Evolutionary conservation across 2,329 filamentous ascomycete species (phyloP).

Genomic region (Botrytis hyacinthi): DNA sequence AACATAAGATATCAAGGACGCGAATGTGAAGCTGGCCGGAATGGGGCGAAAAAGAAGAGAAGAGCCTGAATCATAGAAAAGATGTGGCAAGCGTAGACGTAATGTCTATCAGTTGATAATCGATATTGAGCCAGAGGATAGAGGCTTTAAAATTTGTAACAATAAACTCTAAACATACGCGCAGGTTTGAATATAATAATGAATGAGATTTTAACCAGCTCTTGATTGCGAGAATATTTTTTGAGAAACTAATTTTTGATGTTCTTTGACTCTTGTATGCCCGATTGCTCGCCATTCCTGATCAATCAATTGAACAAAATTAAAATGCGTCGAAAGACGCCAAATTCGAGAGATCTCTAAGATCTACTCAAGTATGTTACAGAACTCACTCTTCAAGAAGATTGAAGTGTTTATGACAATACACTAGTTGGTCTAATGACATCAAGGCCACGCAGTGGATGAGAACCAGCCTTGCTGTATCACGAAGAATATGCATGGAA

Average conservation of each 20-base stretch:
- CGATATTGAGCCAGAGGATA: neutral
- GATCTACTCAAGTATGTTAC: neutral
- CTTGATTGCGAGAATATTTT: neutral
- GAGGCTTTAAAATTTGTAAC: neutral
- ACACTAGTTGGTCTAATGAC: neutral
- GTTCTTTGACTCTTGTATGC: neutral
- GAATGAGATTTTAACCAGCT: neutral
- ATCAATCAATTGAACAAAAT: neutral
- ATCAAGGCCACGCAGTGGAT: neutral
- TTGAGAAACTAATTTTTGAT: neutral
- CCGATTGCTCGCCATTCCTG: neutral
- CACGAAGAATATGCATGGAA: neutral
- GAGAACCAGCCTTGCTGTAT: neutral
- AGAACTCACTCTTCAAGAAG: neutral
- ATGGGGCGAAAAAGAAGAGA: neutral
- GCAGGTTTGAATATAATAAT: neutral
- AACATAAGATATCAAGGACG: neutral
- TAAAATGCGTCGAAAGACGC: neutral
- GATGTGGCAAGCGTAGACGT: neutral
- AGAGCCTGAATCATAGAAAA: too few relatives aligned
- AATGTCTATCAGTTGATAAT: neutral
- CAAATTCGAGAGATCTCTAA: neutral
- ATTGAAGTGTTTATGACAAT: neutral
- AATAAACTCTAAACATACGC: neutral
- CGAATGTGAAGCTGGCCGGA: neutral